Percentiles rank a stretch among this genome's conserved stretches.
Evolutionary conservation across 495 filamentous ascomycete species (phyloP).

Genomic region (Hyaloscypha hepaticicola): DNA sequence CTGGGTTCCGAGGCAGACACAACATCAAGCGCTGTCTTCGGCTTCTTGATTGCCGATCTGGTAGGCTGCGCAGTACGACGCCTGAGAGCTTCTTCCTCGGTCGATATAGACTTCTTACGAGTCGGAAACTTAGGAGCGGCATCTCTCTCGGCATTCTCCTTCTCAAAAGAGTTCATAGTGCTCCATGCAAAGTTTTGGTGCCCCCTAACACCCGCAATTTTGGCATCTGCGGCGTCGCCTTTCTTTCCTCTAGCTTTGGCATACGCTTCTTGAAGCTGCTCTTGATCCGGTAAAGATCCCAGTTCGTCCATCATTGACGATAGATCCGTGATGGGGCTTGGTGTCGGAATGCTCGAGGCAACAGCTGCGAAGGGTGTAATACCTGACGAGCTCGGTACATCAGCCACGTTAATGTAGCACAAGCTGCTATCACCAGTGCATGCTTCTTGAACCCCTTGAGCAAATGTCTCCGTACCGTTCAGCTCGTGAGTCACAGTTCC

Average conservation of each 20-base stretch:
- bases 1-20: background rate
- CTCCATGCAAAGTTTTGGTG: background rate
- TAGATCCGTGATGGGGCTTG: constrained; percentile 2
- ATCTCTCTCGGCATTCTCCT: background rate
- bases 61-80: background rate
- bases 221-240: background rate
- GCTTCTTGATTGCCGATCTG: background rate
- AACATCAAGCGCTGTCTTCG: background rate
- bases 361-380: background rate
- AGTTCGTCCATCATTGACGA: background rate
- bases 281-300: background rate
- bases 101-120: background rate
- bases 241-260: background rate
- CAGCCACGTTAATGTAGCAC: background rate
- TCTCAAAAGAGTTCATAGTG: background rate
- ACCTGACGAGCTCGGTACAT: background rate
- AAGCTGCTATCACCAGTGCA: background rate
- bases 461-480: background rate
- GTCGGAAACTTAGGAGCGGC: background rate
- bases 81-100: background rate
- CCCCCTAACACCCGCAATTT: background rate
- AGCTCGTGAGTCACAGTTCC: background rate
- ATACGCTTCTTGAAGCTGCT: constrained; percentile 2
- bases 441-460: background rate
- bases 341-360: background rate